These are phyloP conservation scores for Solanum virginianum DNA, from an alignment of 257 asterid species.

Conservation along the genomic window DNA sequence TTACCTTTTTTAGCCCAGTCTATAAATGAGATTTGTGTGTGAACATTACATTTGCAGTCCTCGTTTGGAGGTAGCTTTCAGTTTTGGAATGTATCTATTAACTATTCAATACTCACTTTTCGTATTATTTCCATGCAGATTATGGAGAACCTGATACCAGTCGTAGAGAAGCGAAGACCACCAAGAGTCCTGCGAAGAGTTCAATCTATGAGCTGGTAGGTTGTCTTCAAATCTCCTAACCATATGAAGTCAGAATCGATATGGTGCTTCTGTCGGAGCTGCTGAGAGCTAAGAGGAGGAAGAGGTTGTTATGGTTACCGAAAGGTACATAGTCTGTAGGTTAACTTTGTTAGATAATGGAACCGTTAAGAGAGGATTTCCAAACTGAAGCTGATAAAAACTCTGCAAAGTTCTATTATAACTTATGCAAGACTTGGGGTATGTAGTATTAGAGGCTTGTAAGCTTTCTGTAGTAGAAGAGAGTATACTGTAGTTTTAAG, in stretches of 20 bases:
- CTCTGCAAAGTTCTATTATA: not conserved
- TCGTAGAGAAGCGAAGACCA: slow-evolving; percentile 41
- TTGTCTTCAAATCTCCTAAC: not conserved
- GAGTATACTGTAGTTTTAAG: not conserved
- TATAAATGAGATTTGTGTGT: not conserved
- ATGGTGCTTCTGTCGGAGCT: not conserved
- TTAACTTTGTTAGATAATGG: not conserved
- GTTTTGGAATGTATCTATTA: not conserved
- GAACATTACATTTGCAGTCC: not conserved
- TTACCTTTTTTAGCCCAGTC: not conserved
- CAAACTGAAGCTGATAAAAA: not conserved
- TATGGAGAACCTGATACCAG: slow-evolving; percentile 63
- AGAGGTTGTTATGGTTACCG: not conserved
- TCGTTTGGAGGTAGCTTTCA: not conserved
- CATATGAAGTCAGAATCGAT: slow-evolving; percentile 5
- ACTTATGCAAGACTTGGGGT: not conserved
- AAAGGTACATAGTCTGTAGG: not conserved
- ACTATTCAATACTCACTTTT: not conserved
- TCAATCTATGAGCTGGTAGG: slow-evolving; percentile 35
- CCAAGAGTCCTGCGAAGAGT: slow-evolving; percentile 41
- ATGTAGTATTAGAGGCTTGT: not conserved
- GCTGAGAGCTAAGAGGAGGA: not conserved
- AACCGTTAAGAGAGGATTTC: not conserved
- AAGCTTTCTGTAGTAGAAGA: not conserved
- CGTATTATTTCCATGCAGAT: slow-evolving; percentile 28